Conservation (phyloP, 768 basidiomycete genomes). For the Phaeotremella fagi region DNA sequence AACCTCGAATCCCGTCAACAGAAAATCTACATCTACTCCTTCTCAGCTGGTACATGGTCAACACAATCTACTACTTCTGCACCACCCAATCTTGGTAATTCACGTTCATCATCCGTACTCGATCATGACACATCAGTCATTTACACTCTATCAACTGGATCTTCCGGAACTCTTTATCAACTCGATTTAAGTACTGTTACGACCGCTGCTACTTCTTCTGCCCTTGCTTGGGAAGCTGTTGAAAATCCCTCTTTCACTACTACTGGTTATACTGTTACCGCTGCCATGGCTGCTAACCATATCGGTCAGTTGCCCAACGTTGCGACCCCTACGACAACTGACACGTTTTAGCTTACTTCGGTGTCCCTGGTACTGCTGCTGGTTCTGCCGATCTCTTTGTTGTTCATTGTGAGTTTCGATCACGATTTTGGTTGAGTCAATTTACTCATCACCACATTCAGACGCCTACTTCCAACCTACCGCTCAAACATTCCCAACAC, state of each 20-base stretch:
- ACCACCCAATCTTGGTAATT: constrained; percentile 54
- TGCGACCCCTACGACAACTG: not conserved
- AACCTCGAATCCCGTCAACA: constrained; percentile 9
- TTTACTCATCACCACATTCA: constrained; percentile 46
- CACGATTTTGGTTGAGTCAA: not conserved
- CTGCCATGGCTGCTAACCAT: constrained; percentile 82
- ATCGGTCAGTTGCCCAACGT: constrained; percentile 47
- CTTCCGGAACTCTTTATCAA: constrained; percentile 54
- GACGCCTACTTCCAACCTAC: constrained; percentile 75
- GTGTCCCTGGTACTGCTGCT: constrained; percentile 62
- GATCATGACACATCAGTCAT: constrained; percentile 94
- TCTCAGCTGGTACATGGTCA: constrained; percentile 60
- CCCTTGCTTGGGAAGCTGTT: constrained; percentile 64
- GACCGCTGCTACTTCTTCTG: constrained; percentile 55
- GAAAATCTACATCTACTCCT: constrained; percentile 75
- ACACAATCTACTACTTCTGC: constrained; percentile 56
- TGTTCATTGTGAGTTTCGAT: constrained; percentile 66
- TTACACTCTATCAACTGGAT: constrained; percentile 53
- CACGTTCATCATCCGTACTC: constrained; percentile 63
- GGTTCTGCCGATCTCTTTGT: constrained; percentile 76
- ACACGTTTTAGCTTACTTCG: constrained; percentile 58
- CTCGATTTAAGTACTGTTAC: constrained; percentile 67
- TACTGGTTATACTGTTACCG: constrained; percentile 61
- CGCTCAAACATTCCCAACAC: constrained; percentile 57
- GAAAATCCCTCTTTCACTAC: constrained; percentile 58